Percentiles rank a stretch among this genome's conserved stretches.
phyloP scores from a whole-genome alignment of 495 filamentous ascomycete species.

The Cudoniella acicularis region DNA sequence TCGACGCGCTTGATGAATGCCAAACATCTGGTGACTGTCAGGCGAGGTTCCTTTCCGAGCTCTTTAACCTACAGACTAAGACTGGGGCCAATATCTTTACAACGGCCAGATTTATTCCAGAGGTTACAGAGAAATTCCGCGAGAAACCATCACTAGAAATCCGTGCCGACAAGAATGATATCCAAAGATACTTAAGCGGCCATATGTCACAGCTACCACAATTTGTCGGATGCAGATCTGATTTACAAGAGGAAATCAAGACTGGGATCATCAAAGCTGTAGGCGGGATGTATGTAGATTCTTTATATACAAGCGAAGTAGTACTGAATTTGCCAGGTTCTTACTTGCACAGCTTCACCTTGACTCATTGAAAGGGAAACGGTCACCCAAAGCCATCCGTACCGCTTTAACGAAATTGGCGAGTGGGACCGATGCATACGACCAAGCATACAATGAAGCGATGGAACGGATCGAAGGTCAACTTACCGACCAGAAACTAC shows the following conservation, averaged over 20 bases:
- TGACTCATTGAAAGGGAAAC: constrained; percentile 12
- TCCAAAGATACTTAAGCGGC: constrained; percentile 9
- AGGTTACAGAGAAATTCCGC: constrained; percentile 27
- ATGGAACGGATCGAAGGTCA: constrained; percentile 21
- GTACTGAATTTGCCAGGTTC: constrained; percentile 9
- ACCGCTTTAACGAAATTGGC: constrained; percentile 8
- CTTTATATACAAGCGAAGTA: not conserved
- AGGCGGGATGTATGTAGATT: constrained; percentile 19
- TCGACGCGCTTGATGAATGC: constrained; percentile 47
- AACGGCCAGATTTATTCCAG: constrained; percentile 30
- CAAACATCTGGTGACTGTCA: constrained; percentile 18
- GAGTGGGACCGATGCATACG: not conserved
- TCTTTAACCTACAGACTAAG: constrained; percentile 31
- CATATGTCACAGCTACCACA: constrained; percentile 7
- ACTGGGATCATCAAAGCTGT: constrained; percentile 1
- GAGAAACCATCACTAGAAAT: constrained; percentile 29
- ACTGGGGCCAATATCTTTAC: constrained; percentile 27
- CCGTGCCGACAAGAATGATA: constrained; percentile 19
- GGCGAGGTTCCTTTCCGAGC: constrained; percentile 28
- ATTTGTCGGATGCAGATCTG: no score
- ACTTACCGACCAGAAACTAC: not conserved
- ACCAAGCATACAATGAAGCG: constrained; percentile 14
- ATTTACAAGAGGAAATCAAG: constrained; percentile 17
- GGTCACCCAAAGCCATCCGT: constrained; percentile 9
- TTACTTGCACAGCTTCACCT: constrained; percentile 21